Percentiles rank a stretch among this genome's conserved stretches.
Conservation (phyloP, 345 rosid species). For the Reutealis trisperma region DNA sequence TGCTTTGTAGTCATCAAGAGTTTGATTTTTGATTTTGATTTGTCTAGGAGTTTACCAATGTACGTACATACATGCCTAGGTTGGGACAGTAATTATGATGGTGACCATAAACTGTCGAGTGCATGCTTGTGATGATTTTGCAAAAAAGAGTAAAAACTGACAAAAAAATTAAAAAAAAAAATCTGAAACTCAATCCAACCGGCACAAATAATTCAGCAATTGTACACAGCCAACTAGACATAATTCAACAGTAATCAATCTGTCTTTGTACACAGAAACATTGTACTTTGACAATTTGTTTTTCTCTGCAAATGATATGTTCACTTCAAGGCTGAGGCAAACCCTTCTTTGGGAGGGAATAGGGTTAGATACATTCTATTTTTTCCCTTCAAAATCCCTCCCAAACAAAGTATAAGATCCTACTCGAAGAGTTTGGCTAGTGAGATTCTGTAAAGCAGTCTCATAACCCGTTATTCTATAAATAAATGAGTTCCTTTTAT, state of each 20-base stretch:
- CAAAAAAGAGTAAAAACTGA: background rate
- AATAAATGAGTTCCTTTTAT: no score
- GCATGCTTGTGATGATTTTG: conserved; percentile 1
- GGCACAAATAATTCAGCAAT: conserved; percentile 2
- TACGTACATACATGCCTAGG: background rate
- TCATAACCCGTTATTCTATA: no score
- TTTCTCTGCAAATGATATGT: no score
- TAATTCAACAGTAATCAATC: background rate
- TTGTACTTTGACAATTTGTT: no score
- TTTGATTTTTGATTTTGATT: background rate
- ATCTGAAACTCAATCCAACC: background rate
- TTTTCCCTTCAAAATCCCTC: no score
- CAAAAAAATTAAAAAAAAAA: background rate
- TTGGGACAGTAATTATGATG: background rate
- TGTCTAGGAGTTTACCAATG: background rate
- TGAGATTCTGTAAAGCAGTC: no score
- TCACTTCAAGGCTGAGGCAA: no score
- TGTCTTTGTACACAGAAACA: background rate
- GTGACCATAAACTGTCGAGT: background rate
- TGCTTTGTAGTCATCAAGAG: background rate
- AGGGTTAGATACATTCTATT: no score
- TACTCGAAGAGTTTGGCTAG: no score
- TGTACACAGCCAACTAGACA: no score
- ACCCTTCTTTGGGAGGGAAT: no score
- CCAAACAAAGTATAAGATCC: no score